These are phyloP conservation scores for Lagenidium giganteum DNA, from an alignment of 352 stramenopile species.

Conservation along the genomic window DNA sequence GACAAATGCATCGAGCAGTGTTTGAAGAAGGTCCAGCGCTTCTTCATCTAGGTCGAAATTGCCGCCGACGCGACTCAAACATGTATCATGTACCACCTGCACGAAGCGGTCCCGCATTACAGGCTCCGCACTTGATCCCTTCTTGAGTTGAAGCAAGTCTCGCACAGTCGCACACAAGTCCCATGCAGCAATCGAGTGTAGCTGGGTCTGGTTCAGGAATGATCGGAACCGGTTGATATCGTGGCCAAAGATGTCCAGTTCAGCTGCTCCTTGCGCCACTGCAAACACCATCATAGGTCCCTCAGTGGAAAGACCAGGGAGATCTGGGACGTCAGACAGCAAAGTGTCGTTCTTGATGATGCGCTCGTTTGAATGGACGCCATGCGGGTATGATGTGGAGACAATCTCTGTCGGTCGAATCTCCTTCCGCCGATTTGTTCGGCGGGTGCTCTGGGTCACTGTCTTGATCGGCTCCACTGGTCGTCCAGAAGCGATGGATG, in stretches of 20 bases:
- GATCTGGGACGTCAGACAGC: no score
- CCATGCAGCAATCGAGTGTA: conserved; percentile 41
- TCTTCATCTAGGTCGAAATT: conserved; percentile 36
- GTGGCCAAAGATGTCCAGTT: conserved; percentile 82
- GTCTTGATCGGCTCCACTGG: conserved; percentile 53
- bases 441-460: conserved; percentile 40
- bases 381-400: conserved; percentile 52
- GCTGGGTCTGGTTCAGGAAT: conserved; percentile 61
- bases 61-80: conserved; percentile 3
- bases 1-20: conserved; percentile 61
- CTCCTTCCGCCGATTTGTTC: conserved; percentile 55
- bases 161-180: conserved; percentile 31
- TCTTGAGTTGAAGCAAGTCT: conserved; percentile 16
- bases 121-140: conserved; percentile 21
- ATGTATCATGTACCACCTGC: conserved; percentile 43
- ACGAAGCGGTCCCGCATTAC: conserved; percentile 46
- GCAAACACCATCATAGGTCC: conserved; percentile 81
- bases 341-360: no score
- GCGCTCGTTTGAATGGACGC: no score
- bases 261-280: conserved; percentile 52
- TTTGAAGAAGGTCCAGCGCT: conserved; percentile 51
- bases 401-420: conserved; percentile 83
- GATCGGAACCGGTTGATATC: conserved; percentile 58
- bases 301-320: conserved; percentile 63
- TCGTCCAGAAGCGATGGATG: no score